Evolutionary conservation across 148 eudicot genomes (phyloP).

Genomic region (Pharnaceum exiguum): DNA sequence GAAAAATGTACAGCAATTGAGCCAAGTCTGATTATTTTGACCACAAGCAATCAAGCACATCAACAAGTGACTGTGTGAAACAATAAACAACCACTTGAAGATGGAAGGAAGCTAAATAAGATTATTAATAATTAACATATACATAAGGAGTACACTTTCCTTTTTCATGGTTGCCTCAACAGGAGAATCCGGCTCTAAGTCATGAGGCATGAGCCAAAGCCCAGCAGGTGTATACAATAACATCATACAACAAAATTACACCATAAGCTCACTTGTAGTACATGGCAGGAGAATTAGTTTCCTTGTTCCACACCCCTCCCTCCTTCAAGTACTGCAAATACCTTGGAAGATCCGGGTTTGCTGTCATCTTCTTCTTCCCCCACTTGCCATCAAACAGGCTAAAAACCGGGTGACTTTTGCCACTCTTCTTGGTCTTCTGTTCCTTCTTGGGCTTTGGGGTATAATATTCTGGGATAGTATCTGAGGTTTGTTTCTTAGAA

Average conservation of each 20-base stretch:
- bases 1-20: too few species aligned
- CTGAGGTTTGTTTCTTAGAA: conserved; percentile 3
- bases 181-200: too few species aligned
- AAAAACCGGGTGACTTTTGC: conserved; percentile 31
- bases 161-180: too few species aligned
- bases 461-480: not conserved
- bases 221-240: not conserved
- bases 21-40: too few species aligned
- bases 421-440: conserved; percentile 2
- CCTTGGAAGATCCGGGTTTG: conserved; percentile 45
- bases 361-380: conserved; percentile 38
- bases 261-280: conserved; percentile 21
- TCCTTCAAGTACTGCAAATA: conserved; percentile 38
- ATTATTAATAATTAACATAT: too few species aligned
- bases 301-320: conserved; percentile 35
- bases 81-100: too few species aligned
- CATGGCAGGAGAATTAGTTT: conserved; percentile 21
- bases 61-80: too few species aligned
- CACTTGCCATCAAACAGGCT: conserved; percentile 28
- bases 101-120: too few species aligned
- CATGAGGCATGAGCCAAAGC: too few species aligned
- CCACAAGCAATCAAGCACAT: too few species aligned
- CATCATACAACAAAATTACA: too few species aligned
- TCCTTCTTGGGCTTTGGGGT: not conserved
- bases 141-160: too few species aligned